phyloP scores from a whole-genome alignment of 1,284 basidiomycete genomes.

The Inonotus obliquus region DNA sequence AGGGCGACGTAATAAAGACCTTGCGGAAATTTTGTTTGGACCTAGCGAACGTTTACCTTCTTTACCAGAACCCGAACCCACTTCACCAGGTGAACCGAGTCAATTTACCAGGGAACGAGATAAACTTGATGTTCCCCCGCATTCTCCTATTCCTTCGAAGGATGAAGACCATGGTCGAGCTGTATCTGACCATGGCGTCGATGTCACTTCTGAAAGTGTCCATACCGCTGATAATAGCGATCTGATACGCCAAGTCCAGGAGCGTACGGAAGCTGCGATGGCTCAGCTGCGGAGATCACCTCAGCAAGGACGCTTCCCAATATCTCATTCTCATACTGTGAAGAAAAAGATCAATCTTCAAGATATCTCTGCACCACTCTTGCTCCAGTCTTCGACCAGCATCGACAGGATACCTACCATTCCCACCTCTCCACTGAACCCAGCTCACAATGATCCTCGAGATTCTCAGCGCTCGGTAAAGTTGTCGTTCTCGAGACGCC shows the following conservation, averaged over 20 bases:
- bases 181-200: conserved; percentile 24
- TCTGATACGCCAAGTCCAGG: conserved; percentile 62
- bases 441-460: conserved; percentile 24
- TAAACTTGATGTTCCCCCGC: not conserved
- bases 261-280: conserved; percentile 65
- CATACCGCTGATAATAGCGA: conserved; percentile 43
- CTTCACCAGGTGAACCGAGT: conserved; percentile 18
- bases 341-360: conserved; percentile 62
- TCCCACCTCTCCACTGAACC: conserved; percentile 34
- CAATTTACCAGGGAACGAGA: not conserved
- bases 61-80: conserved; percentile 9
- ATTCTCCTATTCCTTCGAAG: conserved; percentile 7
- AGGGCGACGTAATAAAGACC: conserved; percentile 62
- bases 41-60: conserved; percentile 33
- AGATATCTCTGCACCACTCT: conserved; percentile 68
- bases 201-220: conserved; percentile 28
- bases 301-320: conserved; percentile 44
- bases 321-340: conserved; percentile 34
- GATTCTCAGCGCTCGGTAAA: conserved; percentile 33
- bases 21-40: conserved; percentile 71
- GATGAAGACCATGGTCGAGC: conserved; percentile 23
- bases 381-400: conserved; percentile 71
- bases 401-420: conserved; percentile 70
- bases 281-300: conserved; percentile 57
- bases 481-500: conserved; percentile 44